Percentiles rank a stretch among this genome's conserved stretches.
phyloP scores from a whole-genome alignment of 805 yeast genomes.

The Saccharomycodes ludwigii region DNA sequence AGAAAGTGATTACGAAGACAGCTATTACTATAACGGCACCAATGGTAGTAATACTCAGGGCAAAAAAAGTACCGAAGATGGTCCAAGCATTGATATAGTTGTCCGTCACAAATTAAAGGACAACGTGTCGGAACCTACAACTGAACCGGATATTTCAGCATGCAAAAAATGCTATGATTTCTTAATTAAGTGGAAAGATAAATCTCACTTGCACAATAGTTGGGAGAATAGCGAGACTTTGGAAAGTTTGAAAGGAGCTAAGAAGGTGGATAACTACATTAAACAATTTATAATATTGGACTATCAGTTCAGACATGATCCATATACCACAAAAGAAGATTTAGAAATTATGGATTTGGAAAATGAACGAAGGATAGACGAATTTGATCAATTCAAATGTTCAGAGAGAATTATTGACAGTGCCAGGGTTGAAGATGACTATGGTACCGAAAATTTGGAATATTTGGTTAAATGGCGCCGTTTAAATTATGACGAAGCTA shows the following conservation, averaged over 20 bases:
- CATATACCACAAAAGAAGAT: slow-evolving; percentile 79
- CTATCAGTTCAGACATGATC: slow-evolving; percentile 65
- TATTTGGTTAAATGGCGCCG: slow-evolving; percentile 92
- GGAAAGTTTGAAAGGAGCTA: slow-evolving; percentile 54
- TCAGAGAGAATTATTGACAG: slow-evolving; percentile 87
- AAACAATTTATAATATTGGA: slow-evolving; percentile 64
- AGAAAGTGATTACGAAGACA: slow-evolving; percentile 11
- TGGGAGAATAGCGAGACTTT: slow-evolving; percentile 67
- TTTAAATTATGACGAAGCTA: slow-evolving; percentile 85
- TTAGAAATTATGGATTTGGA: slow-evolving; percentile 90
- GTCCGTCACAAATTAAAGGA: slow-evolving; percentile 18
- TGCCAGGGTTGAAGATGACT: slow-evolving; percentile 54
- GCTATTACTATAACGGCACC: slow-evolving; percentile 13
- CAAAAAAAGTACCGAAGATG: slow-evolving; percentile 23
- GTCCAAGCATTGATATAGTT: slow-evolving; percentile 17
- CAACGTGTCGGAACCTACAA: slow-evolving; percentile 13
- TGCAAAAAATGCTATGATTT: slow-evolving; percentile 51
- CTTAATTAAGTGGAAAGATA: slow-evolving; percentile 73
- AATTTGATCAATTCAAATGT: slow-evolving; percentile 66
- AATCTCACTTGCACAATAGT: slow-evolving; percentile 87
- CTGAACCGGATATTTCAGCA: slow-evolving; percentile 27
- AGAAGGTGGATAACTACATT: slow-evolving; percentile 83
- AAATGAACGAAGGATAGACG: slow-evolving; percentile 72
- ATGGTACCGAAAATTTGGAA: slow-evolving; percentile 54
- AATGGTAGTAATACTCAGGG: background rate